Percentiles rank a stretch among this genome's conserved stretches.
Conservation (phyloP, 2,329 filamentous ascomycete species). For the Calonectria pseudoreteaudii region DNA sequence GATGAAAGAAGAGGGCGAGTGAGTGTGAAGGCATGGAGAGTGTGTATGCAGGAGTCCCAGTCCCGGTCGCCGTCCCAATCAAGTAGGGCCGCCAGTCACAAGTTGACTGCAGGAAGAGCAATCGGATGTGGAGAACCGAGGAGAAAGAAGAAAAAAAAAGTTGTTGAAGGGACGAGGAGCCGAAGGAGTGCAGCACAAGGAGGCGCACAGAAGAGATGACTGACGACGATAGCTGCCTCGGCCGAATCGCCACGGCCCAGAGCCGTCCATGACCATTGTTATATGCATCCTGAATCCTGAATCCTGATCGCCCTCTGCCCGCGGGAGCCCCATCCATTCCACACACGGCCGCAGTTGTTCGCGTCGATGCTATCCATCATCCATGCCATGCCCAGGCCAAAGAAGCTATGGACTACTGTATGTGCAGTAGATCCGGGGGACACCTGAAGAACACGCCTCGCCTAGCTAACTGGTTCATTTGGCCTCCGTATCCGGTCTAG, state of each 20-base stretch:
- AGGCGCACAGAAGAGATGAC: neutral
- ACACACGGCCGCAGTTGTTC: neutral
- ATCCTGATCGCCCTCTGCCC: neutral
- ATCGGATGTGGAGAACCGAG: slow-evolving; percentile 6
- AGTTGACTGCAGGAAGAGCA: neutral
- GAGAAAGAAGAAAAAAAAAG: neutral
- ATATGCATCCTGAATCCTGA: neutral
- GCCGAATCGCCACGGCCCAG: neutral
- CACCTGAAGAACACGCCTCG: neutral
- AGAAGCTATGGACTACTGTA: slow-evolving; percentile 1
- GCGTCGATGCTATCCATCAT: neutral
- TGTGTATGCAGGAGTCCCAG: slow-evolving; percentile 11
- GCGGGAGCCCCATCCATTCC: neutral
- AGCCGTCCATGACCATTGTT: neutral
- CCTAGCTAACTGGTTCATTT: slow-evolving; percentile 1
- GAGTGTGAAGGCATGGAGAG: neutral
- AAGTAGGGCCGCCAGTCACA: neutral
- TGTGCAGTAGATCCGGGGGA: slow-evolving; percentile 5
- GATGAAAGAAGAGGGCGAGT: slow-evolving; percentile 6
- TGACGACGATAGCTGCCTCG: neutral
- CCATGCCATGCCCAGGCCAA: neutral
- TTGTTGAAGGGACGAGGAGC: neutral
- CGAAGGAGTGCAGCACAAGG: slow-evolving; percentile 4
- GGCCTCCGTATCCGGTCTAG: slow-evolving; percentile 1
- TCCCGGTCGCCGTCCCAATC: neutral